A percentile compares a stretch with the other conserved stretches of the same genome.
phyloP scores from a whole-genome alignment of 106 monocot genomes.

The Allium sativum region DNA sequence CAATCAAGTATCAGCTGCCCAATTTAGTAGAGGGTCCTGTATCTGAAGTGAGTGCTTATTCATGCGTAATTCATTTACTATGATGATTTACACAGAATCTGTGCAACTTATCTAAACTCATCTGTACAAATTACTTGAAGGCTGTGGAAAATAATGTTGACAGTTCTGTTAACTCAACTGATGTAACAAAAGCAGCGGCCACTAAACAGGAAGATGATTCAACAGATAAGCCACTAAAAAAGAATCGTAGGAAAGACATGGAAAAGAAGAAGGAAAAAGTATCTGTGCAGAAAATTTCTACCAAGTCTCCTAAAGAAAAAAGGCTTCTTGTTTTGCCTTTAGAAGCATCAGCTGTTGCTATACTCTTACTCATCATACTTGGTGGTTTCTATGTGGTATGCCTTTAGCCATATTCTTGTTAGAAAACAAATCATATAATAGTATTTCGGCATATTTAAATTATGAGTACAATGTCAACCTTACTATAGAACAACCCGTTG shows the following conservation, averaged over 20 bases:
- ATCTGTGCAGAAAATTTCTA: constrained; percentile 25
- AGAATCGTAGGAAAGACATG: constrained; percentile 64
- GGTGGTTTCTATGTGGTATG: constrained; percentile 94
- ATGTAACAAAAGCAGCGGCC: constrained; percentile 12
- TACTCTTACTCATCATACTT: constrained; percentile 59
- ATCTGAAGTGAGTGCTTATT: constrained; percentile 35
- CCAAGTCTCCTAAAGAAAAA: constrained; percentile 38
- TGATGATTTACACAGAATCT: too few relatives aligned
- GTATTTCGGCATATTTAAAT: constrained; percentile 1
- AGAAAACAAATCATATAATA: too few relatives aligned
- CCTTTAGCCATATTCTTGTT: background rate
- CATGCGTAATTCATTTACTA: background rate
- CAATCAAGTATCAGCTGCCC: constrained; percentile 64
- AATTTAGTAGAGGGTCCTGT: constrained; percentile 27
- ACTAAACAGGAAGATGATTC: constrained; percentile 50
- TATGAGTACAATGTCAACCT: background rate
- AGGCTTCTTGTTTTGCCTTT: constrained; percentile 68
- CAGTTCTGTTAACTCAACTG: constrained; percentile 32
- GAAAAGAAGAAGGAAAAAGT: constrained; percentile 36
- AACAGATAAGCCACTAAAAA: constrained; percentile 56
- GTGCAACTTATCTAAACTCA: too few relatives aligned
- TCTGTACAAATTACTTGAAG: constrained; percentile 20
- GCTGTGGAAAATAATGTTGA: constrained; percentile 45
- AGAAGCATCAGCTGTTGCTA: constrained; percentile 59
- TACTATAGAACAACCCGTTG: too few relatives aligned